Percentiles rank a stretch among this genome's conserved stretches.
These are phyloP conservation scores for Chaetomium globosum DNA, from an alignment of 2,329 filamentous ascomycete genomes.

Conservation along the genomic window DNA sequence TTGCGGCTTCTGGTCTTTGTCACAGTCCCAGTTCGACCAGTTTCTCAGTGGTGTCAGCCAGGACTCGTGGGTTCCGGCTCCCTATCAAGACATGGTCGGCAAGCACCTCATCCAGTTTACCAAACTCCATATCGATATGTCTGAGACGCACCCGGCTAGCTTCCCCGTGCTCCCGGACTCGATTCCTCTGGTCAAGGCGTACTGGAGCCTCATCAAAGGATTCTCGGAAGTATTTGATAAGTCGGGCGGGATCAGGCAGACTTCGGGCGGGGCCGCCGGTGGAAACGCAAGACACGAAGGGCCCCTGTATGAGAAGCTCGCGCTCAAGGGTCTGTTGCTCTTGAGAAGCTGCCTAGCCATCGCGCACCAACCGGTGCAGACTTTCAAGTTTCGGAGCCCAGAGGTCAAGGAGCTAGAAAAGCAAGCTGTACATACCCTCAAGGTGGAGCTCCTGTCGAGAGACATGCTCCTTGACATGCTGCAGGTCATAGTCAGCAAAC, in stretches of 20 bases:
- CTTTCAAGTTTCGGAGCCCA: slow-evolving; percentile 78
- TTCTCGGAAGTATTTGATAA: slow-evolving; percentile 75
- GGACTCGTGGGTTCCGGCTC: slow-evolving; percentile 56
- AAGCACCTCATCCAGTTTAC: slow-evolving; percentile 88
- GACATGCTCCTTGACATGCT: slow-evolving; percentile 79
- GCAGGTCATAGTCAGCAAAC: slow-evolving; percentile 79
- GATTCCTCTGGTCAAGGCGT: slow-evolving; percentile 73
- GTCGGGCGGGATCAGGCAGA: slow-evolving; percentile 58
- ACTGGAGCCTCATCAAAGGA: slow-evolving; percentile 79
- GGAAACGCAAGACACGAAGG: slow-evolving; percentile 58
- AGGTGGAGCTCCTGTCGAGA: slow-evolving; percentile 72
- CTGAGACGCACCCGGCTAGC: slow-evolving; percentile 74
- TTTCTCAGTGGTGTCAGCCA: slow-evolving; percentile 67
- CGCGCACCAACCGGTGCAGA: slow-evolving; percentile 76
- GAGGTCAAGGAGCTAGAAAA: slow-evolving; percentile 77
- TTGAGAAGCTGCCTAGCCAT: slow-evolving; percentile 82
- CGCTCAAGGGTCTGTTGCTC: slow-evolving; percentile 79
- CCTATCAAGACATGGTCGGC: slow-evolving; percentile 66
- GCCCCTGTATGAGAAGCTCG: slow-evolving; percentile 74
- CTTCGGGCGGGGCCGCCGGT: slow-evolving; percentile 42
- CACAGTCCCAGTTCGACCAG: slow-evolving; percentile 75
- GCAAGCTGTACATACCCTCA: slow-evolving; percentile 69
- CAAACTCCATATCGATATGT: slow-evolving; percentile 89
- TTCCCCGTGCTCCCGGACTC: slow-evolving; percentile 83
- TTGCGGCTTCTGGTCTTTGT: slow-evolving; percentile 76